Percentiles rank a stretch among this genome's conserved stretches.
Conservation (phyloP, 2,329 filamentous ascomycete genomes). For the Fusarium sulawesiense region DNA sequence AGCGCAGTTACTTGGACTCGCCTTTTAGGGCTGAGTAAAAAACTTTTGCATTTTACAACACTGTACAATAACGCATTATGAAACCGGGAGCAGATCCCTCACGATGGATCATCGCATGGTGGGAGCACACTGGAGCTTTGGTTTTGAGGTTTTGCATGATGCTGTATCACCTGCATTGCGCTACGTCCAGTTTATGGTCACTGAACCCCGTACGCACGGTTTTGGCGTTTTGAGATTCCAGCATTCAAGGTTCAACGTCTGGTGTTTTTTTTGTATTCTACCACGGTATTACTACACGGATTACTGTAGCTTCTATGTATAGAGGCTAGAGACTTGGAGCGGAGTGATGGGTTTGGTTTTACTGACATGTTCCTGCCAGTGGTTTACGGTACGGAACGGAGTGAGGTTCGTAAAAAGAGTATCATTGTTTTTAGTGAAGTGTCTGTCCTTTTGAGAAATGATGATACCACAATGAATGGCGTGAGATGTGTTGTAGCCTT, state of each 20-base stretch:
- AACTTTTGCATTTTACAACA: conserved; percentile 29
- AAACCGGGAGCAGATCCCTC: conserved; percentile 35
- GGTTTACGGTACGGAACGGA: conserved; percentile 17
- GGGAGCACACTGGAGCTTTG: conserved; percentile 41
- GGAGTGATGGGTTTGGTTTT: conserved; percentile 23
- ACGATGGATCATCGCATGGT: conserved; percentile 37
- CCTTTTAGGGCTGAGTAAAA: conserved; percentile 20
- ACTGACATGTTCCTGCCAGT: conserved; percentile 23
- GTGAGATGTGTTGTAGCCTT: not conserved
- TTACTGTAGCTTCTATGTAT: conserved; percentile 18
- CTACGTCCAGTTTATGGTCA: conserved; percentile 7
- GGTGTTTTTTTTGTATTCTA: conserved; percentile 37
- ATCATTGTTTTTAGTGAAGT: conserved; percentile 31
- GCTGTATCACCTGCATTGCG: conserved; percentile 35
- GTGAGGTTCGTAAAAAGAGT: conserved; percentile 44
- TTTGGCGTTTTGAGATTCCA: conserved; percentile 39
- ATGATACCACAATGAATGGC: conserved; percentile 8
- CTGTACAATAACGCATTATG: conserved; percentile 48
- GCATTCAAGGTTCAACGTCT: conserved; percentile 34
- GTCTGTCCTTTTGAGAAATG: conserved; percentile 2
- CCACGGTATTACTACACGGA: conserved; percentile 32
- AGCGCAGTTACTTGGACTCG: conserved; percentile 38
- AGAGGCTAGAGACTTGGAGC: conserved; percentile 33
- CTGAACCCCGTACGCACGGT: conserved; percentile 26
- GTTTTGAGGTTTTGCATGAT: conserved; percentile 37